Base-by-base conservation (phyloP, 768 basidiomycete species). In the Omphalotus guepiniiformis region DNA sequence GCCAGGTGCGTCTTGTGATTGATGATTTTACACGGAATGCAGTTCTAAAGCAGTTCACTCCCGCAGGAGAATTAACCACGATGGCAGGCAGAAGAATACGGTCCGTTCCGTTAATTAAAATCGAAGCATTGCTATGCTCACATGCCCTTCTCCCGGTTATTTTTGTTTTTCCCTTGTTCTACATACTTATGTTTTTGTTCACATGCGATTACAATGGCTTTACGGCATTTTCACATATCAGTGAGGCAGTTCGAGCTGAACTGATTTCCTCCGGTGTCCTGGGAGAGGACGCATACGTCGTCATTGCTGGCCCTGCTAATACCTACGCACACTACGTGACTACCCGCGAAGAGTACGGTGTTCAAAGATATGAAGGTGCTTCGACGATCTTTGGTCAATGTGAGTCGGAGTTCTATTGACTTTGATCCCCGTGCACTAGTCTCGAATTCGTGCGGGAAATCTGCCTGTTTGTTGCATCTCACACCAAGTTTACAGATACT, bases 291-390 rank as follows among this genome's bases (percentile, higher is more conserved):
- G 85, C 84, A 4, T 84, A 86, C 53, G 83, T 90, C 49, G 85
- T 88, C 46, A 66, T 88, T 47, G 82, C 84, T 9, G 88, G 86
- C 12, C 88, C 88, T 15, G 86, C 85, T 4, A 90, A 88, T 53
- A 83, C 85, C 4, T 90, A 89, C 57, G 77, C 70, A 0, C 87
- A 89, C 64, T 88, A 88, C 59, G 72, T 88, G 43, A 68, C 85
- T 1, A 88, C 86, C 22, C 71, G 67, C 7, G 85, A 89, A 62
- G 87, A 88, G 61, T 89, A 87, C 59, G 64, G 71, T 16, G 65
- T 85, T 15, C 88, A 90, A 62, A 74, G 88, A 40, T 88, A 88
- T 55, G 88, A 90, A 64, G 88, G 87, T 42, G 87, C 85, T 1
- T 88, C 87, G 36, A 89, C 85, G 8, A 71, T 89, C 36, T 89